A percentile compares a stretch with the other conserved stretches of the same genome.
Evolutionary conservation across 305 asterid genomes (phyloP).

Genomic region (Solanum chacoense): DNA sequence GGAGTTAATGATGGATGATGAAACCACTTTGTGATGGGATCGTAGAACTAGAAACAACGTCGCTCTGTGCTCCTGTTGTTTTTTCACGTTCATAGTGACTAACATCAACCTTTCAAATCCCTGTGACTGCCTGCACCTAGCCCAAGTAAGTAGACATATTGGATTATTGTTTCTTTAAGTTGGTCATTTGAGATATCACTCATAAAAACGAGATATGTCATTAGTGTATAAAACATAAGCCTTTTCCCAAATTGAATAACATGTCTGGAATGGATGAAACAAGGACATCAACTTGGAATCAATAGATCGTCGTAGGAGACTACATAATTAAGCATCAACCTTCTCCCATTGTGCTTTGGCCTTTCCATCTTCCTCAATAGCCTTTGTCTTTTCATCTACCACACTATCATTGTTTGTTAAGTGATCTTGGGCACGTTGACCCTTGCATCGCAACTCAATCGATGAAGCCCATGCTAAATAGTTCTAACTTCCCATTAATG

Average conservation of each 20-base stretch:
- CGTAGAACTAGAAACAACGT: not conserved
- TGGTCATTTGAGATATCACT: not conserved
- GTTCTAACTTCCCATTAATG: not conserved
- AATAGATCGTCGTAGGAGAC: not conserved
- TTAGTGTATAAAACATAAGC: not conserved
- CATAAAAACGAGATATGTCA: not conserved
- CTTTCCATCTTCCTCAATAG: not conserved
- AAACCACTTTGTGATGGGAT: not conserved
- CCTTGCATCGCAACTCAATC: not conserved
- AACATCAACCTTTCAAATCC: not conserved
- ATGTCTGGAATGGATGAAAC: not conserved
- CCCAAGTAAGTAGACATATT: not conserved
- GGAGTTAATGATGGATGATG: not conserved
- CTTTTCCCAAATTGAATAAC: not conserved
- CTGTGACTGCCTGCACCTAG: not conserved
- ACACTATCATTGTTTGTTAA: not conserved
- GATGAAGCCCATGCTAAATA: not conserved
- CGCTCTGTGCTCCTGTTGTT: not conserved
- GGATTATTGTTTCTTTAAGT: not conserved
- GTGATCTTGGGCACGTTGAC: not conserved
- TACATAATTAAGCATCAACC: not conserved
- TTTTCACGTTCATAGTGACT: not conserved
- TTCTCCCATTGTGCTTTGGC: not conserved
- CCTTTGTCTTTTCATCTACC: not conserved
- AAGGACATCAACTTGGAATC: not conserved